Evolutionary conservation across 352 stramenopile genomes (phyloP).

Genomic region (Phytophthora sp.): DNA sequence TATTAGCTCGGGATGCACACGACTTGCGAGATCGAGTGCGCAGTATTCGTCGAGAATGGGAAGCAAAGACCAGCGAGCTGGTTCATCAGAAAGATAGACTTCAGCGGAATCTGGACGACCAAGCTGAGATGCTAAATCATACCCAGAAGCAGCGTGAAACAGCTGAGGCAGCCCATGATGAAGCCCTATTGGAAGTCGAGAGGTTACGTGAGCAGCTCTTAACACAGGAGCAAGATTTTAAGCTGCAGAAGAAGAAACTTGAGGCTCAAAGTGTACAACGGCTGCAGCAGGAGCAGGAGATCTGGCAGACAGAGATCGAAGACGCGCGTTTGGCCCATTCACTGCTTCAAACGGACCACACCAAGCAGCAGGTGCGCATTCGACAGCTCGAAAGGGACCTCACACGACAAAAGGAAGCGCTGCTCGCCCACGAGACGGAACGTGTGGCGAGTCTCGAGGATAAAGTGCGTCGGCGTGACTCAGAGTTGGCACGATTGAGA

Average conservation of each 20-base stretch:
- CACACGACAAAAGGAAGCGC: constrained; percentile 52
- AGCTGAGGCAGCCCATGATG: constrained; percentile 32
- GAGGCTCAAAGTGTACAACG: constrained; percentile 40
- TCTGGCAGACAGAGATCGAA: constrained; percentile 67
- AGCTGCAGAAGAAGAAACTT: constrained; percentile 37
- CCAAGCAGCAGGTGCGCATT: constrained; percentile 65
- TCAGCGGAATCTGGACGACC: constrained; percentile 32
- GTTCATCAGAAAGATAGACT: constrained; percentile 41
- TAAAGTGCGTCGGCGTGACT: constrained; percentile 45
- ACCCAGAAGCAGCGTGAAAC: constrained; percentile 36
- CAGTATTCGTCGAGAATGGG: constrained; percentile 54
- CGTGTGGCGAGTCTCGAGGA: constrained; percentile 46
- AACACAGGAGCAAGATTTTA: constrained; percentile 37
- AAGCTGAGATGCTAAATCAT: constrained; percentile 6
- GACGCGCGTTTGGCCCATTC: constrained; percentile 57
- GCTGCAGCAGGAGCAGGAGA: constrained; percentile 55
- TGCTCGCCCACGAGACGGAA: constrained; percentile 48
- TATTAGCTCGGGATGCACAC: constrained; percentile 50
- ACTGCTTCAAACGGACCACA: constrained; percentile 54
- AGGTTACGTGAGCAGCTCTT: constrained; percentile 51
- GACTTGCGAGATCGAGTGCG: constrained; percentile 48
- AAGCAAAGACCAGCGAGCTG: constrained; percentile 48
- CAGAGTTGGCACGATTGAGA: constrained; percentile 59
- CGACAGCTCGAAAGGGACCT: constrained; percentile 70
- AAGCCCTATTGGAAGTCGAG: constrained; percentile 45